Conservation (phyloP, 352 stramenopile species). For the Globisporangium abappressorium region DNA sequence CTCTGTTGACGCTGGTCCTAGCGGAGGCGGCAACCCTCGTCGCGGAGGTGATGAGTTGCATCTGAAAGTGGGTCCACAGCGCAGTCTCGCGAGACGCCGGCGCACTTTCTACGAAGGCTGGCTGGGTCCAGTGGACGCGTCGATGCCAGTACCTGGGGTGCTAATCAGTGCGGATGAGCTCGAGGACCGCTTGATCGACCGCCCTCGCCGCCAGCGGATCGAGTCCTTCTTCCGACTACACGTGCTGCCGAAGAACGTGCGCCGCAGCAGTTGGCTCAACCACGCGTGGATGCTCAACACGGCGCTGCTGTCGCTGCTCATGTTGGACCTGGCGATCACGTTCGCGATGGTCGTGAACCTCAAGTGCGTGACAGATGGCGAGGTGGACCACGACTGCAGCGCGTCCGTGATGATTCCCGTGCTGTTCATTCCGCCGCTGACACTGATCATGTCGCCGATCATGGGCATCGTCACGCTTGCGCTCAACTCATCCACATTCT, state of each 20-base stretch:
- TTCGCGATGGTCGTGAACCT: constrained; percentile 79
- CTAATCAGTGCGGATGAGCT: constrained; percentile 68
- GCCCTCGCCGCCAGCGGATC: constrained; percentile 33
- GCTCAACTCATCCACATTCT: constrained; percentile 68
- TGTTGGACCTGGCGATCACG: constrained; percentile 78
- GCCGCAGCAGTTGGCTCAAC: constrained; percentile 48
- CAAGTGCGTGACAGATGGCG: constrained; percentile 71
- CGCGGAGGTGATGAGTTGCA: constrained; percentile 26
- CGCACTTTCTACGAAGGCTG: constrained; percentile 69
- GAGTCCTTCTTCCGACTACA: constrained; percentile 44
- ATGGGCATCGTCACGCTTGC: constrained; percentile 73
- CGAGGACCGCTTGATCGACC: constrained; percentile 52
- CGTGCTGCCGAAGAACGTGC: constrained; percentile 56
- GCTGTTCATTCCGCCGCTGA: constrained; percentile 62
- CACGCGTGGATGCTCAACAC: constrained; percentile 69
- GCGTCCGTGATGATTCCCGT: constrained; percentile 74
- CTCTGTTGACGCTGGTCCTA: constrained; percentile 24
- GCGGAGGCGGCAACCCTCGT: neutral
- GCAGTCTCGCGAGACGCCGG: constrained; percentile 20
- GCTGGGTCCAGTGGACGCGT: constrained; percentile 68
- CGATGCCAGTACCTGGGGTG: constrained; percentile 65
- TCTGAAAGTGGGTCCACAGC: constrained; percentile 22
- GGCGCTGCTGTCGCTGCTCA: constrained; percentile 57
- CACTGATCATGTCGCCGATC: constrained; percentile 67
- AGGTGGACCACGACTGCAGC: constrained; percentile 66